Conservation (phyloP, 192 early-diverging fungal species). For the Pecoramyces ruminantium region DNA sequence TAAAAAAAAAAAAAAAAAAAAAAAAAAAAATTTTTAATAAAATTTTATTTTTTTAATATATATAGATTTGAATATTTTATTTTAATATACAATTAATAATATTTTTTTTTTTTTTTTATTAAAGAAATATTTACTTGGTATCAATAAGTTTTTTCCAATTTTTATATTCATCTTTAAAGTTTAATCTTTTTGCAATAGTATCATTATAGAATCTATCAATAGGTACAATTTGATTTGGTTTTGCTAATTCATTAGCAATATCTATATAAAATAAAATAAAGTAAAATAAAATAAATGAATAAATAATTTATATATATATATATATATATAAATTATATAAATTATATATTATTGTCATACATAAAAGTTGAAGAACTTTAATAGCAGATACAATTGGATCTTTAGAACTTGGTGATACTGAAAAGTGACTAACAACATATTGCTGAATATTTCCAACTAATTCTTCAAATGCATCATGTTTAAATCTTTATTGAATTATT, state of each 20-base stretch:
- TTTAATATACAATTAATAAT: no score
- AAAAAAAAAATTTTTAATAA: no score
- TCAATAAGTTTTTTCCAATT: conserved; percentile 41
- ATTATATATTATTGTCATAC: background rate
- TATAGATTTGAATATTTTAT: no score
- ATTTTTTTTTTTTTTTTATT: no score
- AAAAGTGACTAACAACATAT: conserved; percentile 27
- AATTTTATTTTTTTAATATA: no score
- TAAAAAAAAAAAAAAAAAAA: no score
- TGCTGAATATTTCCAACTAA: conserved; percentile 22
- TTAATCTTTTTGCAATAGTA: conserved; percentile 19
- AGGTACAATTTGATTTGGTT: conserved; percentile 13
- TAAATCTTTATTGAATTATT: conserved; percentile 4
- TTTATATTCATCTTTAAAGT: conserved; percentile 64
- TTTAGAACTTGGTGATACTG: conserved; percentile 11
- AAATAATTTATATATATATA: no score
- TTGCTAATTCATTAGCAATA: conserved; percentile 26
- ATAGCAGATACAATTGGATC: conserved; percentile 30
- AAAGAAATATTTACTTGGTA: conserved; percentile 1
- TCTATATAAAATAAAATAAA: background rate
- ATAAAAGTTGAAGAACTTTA: conserved; percentile 24
- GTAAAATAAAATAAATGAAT: no score
- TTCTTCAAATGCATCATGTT: conserved; percentile 14
- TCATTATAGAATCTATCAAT: conserved; percentile 25
- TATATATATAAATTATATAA: no score